phyloP scores from a whole-genome alignment of 2,329 filamentous ascomycete genomes.

The Aciculosporium take region DNA sequence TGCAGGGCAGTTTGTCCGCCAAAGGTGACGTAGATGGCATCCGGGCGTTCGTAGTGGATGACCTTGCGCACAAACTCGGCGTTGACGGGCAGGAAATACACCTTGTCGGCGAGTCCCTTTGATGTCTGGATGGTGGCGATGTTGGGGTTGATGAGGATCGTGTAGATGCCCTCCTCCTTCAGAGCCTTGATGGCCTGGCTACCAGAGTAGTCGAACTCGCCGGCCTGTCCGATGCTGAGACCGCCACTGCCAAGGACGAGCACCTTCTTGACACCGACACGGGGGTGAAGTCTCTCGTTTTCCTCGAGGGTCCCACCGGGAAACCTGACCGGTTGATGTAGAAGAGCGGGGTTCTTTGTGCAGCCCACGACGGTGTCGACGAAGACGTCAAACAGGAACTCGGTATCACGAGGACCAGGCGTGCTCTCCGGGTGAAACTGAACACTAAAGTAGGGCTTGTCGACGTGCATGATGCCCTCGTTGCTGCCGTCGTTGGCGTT shows the following conservation, averaged over 20 bases:
- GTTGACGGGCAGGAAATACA: constrained; percentile 95
- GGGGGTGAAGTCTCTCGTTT: constrained; percentile 61
- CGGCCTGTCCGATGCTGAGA: constrained; percentile 92
- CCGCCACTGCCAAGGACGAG: constrained; percentile 88
- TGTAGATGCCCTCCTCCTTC: constrained; percentile 97
- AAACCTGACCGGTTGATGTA: constrained; percentile 66
- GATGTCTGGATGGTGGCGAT: constrained; percentile 98
- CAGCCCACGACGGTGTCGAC: constrained; percentile 68
- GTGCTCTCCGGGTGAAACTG: constrained; percentile 98
- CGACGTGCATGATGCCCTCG: constrained; percentile 83
- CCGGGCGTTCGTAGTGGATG: constrained; percentile 83
- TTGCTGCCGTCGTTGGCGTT: constrained; percentile 98
- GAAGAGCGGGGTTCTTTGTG: constrained; percentile 48
- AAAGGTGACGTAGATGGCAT: constrained; percentile 95
- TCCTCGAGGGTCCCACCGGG: constrained; percentile 72
- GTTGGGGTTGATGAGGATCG: constrained; percentile 95
- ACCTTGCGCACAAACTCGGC: constrained; percentile 96
- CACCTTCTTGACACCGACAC: constrained; percentile 82
- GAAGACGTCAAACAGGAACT: constrained; percentile 95
- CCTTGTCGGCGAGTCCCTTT: constrained; percentile 93
- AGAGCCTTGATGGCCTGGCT: constrained; percentile 97
- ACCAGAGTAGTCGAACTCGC: constrained; percentile 97
- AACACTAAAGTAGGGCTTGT: constrained; percentile 92
- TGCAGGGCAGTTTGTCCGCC: constrained; percentile 95
- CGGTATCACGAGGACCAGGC: constrained; percentile 86